Percentiles rank a stretch among this genome's conserved stretches.
Conservation (phyloP, 2,329 filamentous ascomycete species). For the Hypocreales sp. region DNA sequence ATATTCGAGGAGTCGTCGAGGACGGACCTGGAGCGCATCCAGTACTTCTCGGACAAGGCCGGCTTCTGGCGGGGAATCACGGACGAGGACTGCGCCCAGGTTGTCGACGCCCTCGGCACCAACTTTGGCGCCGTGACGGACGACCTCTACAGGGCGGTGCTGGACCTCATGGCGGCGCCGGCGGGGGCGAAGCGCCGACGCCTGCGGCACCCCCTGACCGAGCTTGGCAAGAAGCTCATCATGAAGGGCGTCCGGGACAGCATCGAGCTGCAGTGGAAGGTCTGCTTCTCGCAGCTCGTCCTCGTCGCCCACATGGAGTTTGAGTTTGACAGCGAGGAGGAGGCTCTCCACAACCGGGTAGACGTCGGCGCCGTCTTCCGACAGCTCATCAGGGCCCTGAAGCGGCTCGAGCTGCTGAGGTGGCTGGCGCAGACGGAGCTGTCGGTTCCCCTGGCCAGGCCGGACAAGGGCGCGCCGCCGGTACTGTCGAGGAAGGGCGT, state of each 20-base stretch:
- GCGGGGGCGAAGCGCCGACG: constrained; percentile 29
- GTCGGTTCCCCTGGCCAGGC: constrained; percentile 28
- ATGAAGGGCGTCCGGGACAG: constrained; percentile 69
- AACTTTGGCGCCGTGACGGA: constrained; percentile 43
- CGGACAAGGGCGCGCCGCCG: constrained; percentile 17
- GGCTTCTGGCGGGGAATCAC: constrained; percentile 66
- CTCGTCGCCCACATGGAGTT: constrained; percentile 77
- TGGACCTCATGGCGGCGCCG: constrained; percentile 27
- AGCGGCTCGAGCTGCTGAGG: constrained; percentile 55
- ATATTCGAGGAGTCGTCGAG: constrained; percentile 58
- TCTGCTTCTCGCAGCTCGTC: constrained; percentile 70
- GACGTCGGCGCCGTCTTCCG: constrained; percentile 57
- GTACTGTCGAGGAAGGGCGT: constrained; percentile 21
- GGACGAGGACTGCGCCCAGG: constrained; percentile 61
- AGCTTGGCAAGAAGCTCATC: constrained; percentile 61
- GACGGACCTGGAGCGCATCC: constrained; percentile 58
- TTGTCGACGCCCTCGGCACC: constrained; percentile 54
- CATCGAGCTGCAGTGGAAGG: constrained; percentile 53
- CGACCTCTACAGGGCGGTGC: constrained; percentile 36
- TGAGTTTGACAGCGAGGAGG: constrained; percentile 60
- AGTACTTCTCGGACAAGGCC: constrained; percentile 62
- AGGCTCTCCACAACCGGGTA: constrained; percentile 42
- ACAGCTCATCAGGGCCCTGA: constrained; percentile 54
- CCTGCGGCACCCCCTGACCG: constrained; percentile 42
- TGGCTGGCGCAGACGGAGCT: constrained; percentile 51